Evolutionary conservation across 163 green algal species (phyloP).

Genomic region (Chloroidium sp.): DNA sequence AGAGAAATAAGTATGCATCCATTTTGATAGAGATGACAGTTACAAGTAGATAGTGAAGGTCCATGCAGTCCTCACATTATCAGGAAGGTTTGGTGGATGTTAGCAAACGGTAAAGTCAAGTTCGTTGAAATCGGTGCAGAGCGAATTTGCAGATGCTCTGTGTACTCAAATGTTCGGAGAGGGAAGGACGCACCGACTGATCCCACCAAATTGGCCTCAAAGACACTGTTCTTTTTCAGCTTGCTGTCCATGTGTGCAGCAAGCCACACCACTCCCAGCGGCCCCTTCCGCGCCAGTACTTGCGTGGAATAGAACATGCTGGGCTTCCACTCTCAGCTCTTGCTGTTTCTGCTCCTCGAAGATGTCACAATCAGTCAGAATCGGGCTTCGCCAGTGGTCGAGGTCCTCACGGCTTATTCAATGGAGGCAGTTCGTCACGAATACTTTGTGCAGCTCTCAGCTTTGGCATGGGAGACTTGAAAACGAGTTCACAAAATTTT

Average conservation of each 20-base stretch:
- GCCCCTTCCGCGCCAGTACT: constrained; percentile 84
- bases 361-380: no score
- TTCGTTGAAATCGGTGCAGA: neutral
- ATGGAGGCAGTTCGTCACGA: no score
- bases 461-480: no score
- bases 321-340: no score
- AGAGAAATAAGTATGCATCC: neutral
- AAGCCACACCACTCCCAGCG: constrained; percentile 89
- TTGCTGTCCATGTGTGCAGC: constrained; percentile 80
- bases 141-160: neutral
- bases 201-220: constrained; percentile 54
- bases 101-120: no score
- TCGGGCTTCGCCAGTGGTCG: no score
- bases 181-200: constrained; percentile 25
- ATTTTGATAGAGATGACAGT: neutral
- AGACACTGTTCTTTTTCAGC: constrained; percentile 77
- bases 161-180: no score
- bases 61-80: neutral
- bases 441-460: no score
- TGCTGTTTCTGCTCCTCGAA: no score
- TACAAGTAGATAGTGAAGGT: neutral
- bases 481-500: no score
- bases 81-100: no score
- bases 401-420: no score
- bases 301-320: constrained; percentile 84